Base-by-base conservation (phyloP, 257 asterid genomes). In the Anisodus acutangulus region DNA sequence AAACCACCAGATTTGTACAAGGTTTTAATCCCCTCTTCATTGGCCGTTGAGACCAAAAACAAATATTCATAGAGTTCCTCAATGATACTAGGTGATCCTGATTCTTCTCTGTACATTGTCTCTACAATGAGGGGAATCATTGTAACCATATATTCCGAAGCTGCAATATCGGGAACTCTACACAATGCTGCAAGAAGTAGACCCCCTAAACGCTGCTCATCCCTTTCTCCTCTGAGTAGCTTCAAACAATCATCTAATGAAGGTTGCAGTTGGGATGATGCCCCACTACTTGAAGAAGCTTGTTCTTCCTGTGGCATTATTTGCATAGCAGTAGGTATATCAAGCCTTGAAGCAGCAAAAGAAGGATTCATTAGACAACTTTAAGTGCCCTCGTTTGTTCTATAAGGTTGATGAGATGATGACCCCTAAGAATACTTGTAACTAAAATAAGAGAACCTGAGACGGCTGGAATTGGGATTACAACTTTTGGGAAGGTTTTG, bases 141-240 rank as follows among this genome's bases (percentile, higher is more conserved):
- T 0, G 93, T 67, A 49, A 90, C 81, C 95, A 95, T 93, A 55
- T 92, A 91, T 58, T 87, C 83, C 22, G 93, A 86, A 85, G 95
- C 85, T 45, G 98, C 98, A 82, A 95, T 88, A 81, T 92, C 91
- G 6, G 95, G 88, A 79, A 92, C 90, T 86, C 98, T 90, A 41
- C 93, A 90, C 82, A 95, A 87, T 4, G 95, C 88, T 2, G 99
- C 90, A 22, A 95, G 91, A 67, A 94, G 93, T 41, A 95, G 93
- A 64, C 98, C 98, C 12, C 95, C 94, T 22, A 95, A 87, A 4
- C 97, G 91, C 87, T 95, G 94, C 81, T 96, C 93, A 82, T 95
- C 98, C 13, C 92, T 92, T 84, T 87, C 90, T 47, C 95, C 97
- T 82, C 88, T 89, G 47, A 95, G 82, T 0, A 95, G 90, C 85